phyloP scores from a whole-genome alignment of 2,329 filamentous ascomycete species.

The Fusarium ramigenum region DNA sequence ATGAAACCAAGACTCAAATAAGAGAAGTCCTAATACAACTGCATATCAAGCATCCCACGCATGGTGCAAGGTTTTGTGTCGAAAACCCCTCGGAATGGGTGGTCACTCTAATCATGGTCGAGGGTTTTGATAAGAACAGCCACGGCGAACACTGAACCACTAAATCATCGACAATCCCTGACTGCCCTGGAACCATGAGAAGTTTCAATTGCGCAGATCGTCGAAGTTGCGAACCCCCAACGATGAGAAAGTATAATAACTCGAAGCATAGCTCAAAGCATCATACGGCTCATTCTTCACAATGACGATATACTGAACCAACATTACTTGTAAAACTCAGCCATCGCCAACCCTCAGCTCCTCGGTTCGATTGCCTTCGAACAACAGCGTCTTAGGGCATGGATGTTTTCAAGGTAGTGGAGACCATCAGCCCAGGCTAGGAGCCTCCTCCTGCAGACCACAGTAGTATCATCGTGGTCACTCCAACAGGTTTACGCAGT shows the following conservation, averaged over 20 bases:
- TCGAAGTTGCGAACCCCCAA: neutral
- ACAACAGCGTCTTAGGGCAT: constrained; percentile 29
- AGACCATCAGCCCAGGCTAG: constrained; percentile 30
- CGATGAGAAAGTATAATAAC: neutral
- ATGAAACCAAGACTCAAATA: neutral
- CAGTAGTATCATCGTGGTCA: constrained; percentile 13
- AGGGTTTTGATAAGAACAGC: constrained; percentile 30
- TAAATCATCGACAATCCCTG: constrained; percentile 11
- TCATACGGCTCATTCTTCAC: constrained; percentile 1
- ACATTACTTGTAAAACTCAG: neutral
- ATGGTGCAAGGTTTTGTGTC: neutral
- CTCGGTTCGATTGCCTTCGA: constrained; percentile 27
- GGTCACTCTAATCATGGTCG: constrained; percentile 5
- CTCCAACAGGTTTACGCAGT: constrained; percentile 23
- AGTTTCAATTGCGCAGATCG: constrained; percentile 30
- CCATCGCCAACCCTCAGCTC: constrained; percentile 10
- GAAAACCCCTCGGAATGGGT: constrained; percentile 4
- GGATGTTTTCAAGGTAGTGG: constrained; percentile 26
- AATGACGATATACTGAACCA: constrained; percentile 16
- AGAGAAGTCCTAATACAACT: neutral
- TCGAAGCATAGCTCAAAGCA: neutral
- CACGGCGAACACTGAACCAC: constrained; percentile 16
- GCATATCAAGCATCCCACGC: constrained; percentile 4
- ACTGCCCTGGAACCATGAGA: constrained; percentile 16
- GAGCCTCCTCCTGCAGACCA: constrained; percentile 33